Conservation (phyloP, 768 basidiomycete species). For the Podaxis pistillaris region DNA sequence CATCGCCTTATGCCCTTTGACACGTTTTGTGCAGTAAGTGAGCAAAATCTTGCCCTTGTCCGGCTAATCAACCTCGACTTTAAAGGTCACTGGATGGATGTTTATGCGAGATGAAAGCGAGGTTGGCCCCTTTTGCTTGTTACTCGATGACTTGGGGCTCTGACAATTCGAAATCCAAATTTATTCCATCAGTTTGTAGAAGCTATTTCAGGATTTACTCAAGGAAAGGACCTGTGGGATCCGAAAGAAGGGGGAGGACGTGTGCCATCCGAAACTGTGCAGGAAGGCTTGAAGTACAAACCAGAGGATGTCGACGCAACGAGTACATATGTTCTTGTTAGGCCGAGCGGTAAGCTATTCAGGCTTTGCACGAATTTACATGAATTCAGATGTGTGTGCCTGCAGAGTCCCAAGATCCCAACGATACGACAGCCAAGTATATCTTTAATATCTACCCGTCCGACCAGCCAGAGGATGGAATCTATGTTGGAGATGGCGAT, state of each 20-base stretch:
- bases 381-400: not conserved
- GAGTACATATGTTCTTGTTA: not conserved
- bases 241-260: not conserved
- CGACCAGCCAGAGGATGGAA: not conserved
- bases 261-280: not conserved
- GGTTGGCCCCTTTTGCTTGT: not conserved
- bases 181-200: not conserved
- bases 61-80: not conserved
- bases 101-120: not conserved
- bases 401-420: not conserved
- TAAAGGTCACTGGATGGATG: constrained; percentile 6
- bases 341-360: not conserved
- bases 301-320: not conserved
- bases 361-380: not conserved
- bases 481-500: not conserved
- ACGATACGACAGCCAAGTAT: not conserved
- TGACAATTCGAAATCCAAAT: not conserved
- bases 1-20: not conserved
- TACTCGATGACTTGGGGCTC: not conserved
- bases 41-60: not conserved
- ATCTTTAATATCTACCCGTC: not conserved
- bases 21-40: not conserved
- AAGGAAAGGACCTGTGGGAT: not conserved
- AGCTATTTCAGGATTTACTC: not conserved
- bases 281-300: not conserved